A percentile compares a stretch with the other conserved stretches of the same genome.
Conservation (phyloP, 192 early-diverging fungal genomes). For the Podila verticillata region DNA sequence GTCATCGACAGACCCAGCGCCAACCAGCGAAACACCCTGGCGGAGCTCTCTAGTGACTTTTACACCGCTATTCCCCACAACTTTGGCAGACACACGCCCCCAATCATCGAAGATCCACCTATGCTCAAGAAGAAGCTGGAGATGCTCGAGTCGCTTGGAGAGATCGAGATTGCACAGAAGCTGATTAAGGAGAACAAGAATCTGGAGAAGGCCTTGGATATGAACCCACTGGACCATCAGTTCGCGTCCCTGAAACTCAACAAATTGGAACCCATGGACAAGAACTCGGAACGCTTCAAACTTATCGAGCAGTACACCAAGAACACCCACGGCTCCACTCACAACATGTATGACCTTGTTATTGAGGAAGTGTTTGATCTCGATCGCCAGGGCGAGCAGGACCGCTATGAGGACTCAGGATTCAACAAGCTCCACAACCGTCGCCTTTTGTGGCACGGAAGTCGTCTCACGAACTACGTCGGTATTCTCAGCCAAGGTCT, state of each 20-base stretch:
- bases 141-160: conserved; percentile 74
- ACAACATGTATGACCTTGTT: conserved; percentile 53
- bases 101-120: conserved; percentile 58
- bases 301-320: conserved; percentile 67
- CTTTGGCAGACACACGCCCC: conserved; percentile 57
- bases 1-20: conserved; percentile 28
- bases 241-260: conserved; percentile 66
- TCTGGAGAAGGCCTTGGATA: conserved; percentile 22
- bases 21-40: conserved; percentile 13
- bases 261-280: conserved; percentile 62
- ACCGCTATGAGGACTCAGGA: conserved; percentile 54
- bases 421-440: conserved; percentile 66
- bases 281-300: conserved; percentile 60
- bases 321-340: conserved; percentile 75
- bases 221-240: conserved; percentile 70
- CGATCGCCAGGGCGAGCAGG: conserved; percentile 66
- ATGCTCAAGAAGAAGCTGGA: conserved; percentile 66
- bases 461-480: conserved; percentile 77
- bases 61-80: conserved; percentile 81
- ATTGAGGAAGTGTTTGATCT: conserved; percentile 64
- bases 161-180: conserved; percentile 73
- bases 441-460: conserved; percentile 85
- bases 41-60: conserved; percentile 60
- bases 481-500: conserved; percentile 78
- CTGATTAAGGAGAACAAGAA: conserved; percentile 59